Evolutionary conservation across 768 basidiomycete species (phyloP).

Genomic region (Tulasnella sp.): DNA sequence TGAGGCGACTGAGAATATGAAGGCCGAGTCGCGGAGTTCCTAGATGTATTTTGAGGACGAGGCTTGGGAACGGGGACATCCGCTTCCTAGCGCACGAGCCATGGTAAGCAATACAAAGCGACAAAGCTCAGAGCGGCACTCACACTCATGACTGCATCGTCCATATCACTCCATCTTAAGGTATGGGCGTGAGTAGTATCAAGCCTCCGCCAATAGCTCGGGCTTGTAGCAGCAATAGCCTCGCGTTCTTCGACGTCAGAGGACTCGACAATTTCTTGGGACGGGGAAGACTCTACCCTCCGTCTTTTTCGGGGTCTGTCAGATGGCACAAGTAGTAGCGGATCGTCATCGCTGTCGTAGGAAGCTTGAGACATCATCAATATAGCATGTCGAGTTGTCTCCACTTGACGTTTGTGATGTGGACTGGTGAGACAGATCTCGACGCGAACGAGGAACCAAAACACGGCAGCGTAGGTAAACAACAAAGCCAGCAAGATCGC

Average conservation of each 20-base stretch:
- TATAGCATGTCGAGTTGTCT: background rate
- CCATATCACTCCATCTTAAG: no score
- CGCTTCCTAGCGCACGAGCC: background rate
- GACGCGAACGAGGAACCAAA: conserved; percentile 1
- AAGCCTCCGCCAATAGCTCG: conserved; percentile 22
- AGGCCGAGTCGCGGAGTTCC: background rate
- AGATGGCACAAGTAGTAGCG: conserved; percentile 23
- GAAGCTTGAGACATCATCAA: background rate
- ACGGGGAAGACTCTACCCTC: conserved; percentile 9
- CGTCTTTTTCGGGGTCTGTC: background rate
- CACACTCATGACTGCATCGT: background rate
- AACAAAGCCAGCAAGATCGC: background rate
- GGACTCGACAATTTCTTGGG: conserved; percentile 56
- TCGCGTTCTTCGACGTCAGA: conserved; percentile 66
- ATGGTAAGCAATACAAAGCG: background rate
- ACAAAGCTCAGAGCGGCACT: background rate
- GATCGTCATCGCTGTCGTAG: conserved; percentile 29
- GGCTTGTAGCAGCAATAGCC: conserved; percentile 41
- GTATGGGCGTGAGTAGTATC: background rate
- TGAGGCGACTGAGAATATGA: background rate
- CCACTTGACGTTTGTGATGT: background rate
- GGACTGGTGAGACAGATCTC: background rate
- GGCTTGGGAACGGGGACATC: background rate
- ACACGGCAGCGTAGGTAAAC: background rate
- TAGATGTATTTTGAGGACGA: background rate